A percentile compares a stretch with the other conserved stretches of the same genome.
Conservation (phyloP, 805 yeast genomes). For the Spathaspora gorwiae region DNA sequence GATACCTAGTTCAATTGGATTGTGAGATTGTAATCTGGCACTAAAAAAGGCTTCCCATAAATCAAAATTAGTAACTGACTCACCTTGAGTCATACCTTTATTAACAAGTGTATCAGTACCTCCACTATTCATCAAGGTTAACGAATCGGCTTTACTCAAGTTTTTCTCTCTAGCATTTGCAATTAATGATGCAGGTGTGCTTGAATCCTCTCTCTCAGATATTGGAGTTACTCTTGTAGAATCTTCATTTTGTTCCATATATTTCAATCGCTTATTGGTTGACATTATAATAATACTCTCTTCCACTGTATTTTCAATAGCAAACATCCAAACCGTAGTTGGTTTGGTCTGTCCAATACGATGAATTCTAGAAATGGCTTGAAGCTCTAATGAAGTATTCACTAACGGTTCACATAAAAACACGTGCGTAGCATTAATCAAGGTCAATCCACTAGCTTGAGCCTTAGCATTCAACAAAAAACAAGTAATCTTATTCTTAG, state of each 20-base stretch:
- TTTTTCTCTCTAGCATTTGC: slow-evolving; percentile 29
- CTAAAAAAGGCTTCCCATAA: slow-evolving; percentile 60
- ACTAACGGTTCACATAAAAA: slow-evolving; percentile 90
- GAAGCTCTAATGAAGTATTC: slow-evolving; percentile 80
- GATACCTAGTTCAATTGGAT: not conserved
- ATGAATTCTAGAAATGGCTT: slow-evolving; percentile 88
- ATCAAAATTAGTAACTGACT: slow-evolving; percentile 53
- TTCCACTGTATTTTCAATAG: slow-evolving; percentile 79
- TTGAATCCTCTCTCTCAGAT: not conserved
- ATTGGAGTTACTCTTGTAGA: not conserved
- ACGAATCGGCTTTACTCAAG: slow-evolving; percentile 44
- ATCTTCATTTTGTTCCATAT: slow-evolving; percentile 15
- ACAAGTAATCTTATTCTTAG: slow-evolving; percentile 64
- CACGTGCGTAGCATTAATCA: slow-evolving; percentile 89
- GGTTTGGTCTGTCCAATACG: slow-evolving; percentile 81
- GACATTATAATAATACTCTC: slow-evolving; percentile 75
- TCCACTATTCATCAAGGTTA: slow-evolving; percentile 49
- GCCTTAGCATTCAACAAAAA: slow-evolving; percentile 79
- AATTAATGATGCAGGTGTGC: not conserved
- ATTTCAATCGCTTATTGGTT: slow-evolving; percentile 53
- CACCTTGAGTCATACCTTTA: slow-evolving; percentile 46
- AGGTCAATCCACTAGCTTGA: slow-evolving; percentile 85
- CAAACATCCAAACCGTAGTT: slow-evolving; percentile 91
- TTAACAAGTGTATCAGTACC: slow-evolving; percentile 46
- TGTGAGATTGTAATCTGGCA: slow-evolving; percentile 9